Conservation (phyloP, 1,284 basidiomycete genomes). For the Leccinum glutinopallens region DNA sequence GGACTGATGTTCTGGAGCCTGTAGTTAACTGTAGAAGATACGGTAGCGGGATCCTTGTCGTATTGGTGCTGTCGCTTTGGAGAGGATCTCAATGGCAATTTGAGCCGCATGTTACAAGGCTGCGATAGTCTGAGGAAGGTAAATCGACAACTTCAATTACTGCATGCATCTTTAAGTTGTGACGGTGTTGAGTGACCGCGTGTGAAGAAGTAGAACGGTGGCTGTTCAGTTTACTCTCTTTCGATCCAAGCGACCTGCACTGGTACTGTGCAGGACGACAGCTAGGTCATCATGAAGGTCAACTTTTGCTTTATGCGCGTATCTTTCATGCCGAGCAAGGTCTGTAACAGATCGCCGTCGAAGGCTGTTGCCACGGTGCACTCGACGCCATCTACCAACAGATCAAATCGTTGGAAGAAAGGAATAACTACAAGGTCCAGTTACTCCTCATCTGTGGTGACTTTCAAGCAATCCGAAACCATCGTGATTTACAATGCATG, state of each 20-base stretch:
- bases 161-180: not conserved
- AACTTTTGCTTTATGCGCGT: not conserved
- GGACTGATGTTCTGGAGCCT: conserved; percentile 33
- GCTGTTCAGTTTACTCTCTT: not conserved
- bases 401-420: conserved; percentile 63
- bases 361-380: conserved; percentile 95
- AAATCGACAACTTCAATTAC: not conserved
- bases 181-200: conserved; percentile 22
- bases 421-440: conserved; percentile 72
- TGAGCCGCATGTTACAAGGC: conserved; percentile 30
- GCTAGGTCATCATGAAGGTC: conserved; percentile 27
- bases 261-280: too few relatives aligned
- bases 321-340: not conserved
- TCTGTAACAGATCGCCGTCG: conserved; percentile 72
- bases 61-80: conserved; percentile 31
- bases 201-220: conserved; percentile 16
- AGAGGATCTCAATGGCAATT: conserved; percentile 24
- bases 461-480: conserved; percentile 92
- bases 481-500: conserved; percentile 86
- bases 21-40: conserved; percentile 30
- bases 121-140: not conserved
- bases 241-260: too few relatives aligned
- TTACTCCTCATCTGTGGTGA: conserved; percentile 93
- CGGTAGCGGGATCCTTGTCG: conserved; percentile 32
- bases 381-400: conserved; percentile 87